phyloP scores from a whole-genome alignment of 2,329 filamentous ascomycete genomes.

The Lecanicillium sp. region DNA sequence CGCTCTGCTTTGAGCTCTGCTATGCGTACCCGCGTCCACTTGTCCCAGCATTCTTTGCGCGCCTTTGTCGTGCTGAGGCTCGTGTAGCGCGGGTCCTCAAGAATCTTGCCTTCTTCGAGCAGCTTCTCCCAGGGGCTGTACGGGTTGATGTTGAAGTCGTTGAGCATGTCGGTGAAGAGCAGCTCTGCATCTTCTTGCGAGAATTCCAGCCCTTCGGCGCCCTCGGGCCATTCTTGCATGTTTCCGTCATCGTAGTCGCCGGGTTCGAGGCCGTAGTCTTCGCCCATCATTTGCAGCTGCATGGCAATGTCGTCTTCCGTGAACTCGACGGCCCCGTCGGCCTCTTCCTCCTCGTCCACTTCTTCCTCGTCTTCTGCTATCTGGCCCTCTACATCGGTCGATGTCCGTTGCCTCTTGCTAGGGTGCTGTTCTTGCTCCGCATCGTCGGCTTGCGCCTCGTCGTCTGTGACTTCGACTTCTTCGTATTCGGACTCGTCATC shows the following conservation, averaged over 20 bases:
- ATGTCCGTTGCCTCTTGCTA: constrained; percentile 58
- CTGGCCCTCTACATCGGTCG: constrained; percentile 48
- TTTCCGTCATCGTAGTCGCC: constrained; percentile 66
- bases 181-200: constrained; percentile 68
- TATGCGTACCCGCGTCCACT: constrained; percentile 76
- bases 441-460: constrained; percentile 34
- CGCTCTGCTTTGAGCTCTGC: constrained; percentile 63
- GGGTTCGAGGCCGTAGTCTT: constrained; percentile 71
- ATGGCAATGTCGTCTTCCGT: constrained; percentile 91
- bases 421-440: constrained; percentile 30
- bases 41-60: constrained; percentile 74
- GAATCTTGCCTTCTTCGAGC: constrained; percentile 70
- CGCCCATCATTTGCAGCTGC: constrained; percentile 83
- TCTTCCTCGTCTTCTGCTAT: constrained; percentile 44
- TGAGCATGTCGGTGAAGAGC: constrained; percentile 78
- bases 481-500: constrained; percentile 67
- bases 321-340: constrained; percentile 62
- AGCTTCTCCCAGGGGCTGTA: constrained; percentile 90
- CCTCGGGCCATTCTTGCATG: constrained; percentile 59
- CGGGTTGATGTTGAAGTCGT: constrained; percentile 75
- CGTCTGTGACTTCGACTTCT: constrained; percentile 55
- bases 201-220: constrained; percentile 60
- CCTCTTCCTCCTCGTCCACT: constrained; percentile 47
- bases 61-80: constrained; percentile 73
- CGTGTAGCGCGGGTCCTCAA: constrained; percentile 83